phyloP scores from a whole-genome alignment of 257 asterid species.

The Avicennia marina region DNA sequence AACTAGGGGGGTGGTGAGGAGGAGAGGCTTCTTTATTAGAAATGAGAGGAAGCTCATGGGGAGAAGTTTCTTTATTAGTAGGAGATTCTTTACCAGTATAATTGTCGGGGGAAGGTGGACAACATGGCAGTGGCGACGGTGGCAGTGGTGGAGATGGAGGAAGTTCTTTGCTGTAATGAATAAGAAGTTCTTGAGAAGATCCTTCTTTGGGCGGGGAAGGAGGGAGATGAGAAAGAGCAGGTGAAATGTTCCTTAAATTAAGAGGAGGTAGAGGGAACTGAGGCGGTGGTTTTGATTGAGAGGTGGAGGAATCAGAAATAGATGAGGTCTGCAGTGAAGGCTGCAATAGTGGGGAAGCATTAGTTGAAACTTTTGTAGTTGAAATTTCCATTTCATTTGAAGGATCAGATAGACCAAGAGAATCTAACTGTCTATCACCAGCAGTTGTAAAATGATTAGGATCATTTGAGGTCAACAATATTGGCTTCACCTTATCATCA shows the following conservation, averaged over 20 bases:
- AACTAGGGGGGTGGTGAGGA: constrained; percentile 22
- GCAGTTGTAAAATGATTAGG: constrained; percentile 24
- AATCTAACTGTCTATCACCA: constrained; percentile 33
- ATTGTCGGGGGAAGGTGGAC: constrained; percentile 13
- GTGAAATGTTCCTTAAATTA: constrained; percentile 9
- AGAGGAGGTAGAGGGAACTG: constrained; percentile 17
- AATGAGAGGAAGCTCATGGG: neutral
- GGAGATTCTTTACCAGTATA: constrained; percentile 16
- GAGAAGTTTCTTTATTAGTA: too few species aligned
- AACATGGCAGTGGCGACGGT: too few species aligned
- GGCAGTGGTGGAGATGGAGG: constrained; percentile 23
- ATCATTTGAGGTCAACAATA: constrained; percentile 27
- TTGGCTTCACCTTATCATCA: constrained; percentile 39
- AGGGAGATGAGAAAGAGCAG: constrained; percentile 14
- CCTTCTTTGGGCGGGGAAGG: constrained; percentile 18
- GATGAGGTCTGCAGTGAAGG: constrained; percentile 19
- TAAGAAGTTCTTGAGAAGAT: constrained; percentile 18
- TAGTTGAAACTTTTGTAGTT: constrained; percentile 22
- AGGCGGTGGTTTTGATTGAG: constrained; percentile 20
- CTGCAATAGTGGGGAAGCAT: constrained; percentile 23
- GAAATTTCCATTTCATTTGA: constrained; percentile 27
- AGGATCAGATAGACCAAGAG: constrained; percentile 30
- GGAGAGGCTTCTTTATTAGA: too few species aligned
- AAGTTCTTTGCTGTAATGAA: constrained; percentile 2
- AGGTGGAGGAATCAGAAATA: constrained; percentile 24